Conservation (phyloP, 2,329 filamentous ascomycete genomes). For the Teratosphaeria zuluensis region DNA sequence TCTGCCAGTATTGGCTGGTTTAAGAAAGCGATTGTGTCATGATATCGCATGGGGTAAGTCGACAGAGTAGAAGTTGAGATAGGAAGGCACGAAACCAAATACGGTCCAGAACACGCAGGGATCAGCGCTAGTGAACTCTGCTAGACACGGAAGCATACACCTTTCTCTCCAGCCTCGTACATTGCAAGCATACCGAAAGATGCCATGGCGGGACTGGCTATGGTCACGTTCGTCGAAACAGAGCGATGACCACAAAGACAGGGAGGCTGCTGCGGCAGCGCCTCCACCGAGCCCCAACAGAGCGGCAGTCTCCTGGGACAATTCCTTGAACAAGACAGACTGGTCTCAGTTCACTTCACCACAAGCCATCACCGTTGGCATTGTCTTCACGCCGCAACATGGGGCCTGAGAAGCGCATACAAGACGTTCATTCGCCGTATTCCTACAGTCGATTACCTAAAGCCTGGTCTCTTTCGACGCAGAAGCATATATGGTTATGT, state of each 20-base stretch:
- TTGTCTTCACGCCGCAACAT: conserved; percentile 47
- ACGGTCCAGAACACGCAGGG: no score
- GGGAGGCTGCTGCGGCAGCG: neutral
- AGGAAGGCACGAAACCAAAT: no score
- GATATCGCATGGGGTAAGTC: no score
- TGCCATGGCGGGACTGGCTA: conserved; percentile 13
- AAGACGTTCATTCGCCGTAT: conserved; percentile 70
- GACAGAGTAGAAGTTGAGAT: no score
- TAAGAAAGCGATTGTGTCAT: no score
- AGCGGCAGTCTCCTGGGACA: conserved; percentile 35
- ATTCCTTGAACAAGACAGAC: conserved; percentile 33
- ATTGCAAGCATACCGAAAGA: neutral
- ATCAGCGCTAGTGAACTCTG: no score
- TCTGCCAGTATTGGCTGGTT: no score
- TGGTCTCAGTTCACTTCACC: conserved; percentile 49
- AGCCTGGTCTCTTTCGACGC: conserved; percentile 62
- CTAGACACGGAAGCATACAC: no score
- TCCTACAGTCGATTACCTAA: conserved; percentile 65
- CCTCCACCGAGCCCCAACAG: neutral
- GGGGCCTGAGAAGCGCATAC: conserved; percentile 52
- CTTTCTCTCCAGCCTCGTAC: neutral
- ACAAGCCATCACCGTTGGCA: conserved; percentile 26
- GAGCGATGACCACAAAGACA: conserved; percentile 11
- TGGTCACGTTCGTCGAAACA: conserved; percentile 12
- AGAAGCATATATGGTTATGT: conserved; percentile 75